Evolutionary conservation across 345 rosid species (phyloP).

Genomic region (Lumnitzera littorea): DNA sequence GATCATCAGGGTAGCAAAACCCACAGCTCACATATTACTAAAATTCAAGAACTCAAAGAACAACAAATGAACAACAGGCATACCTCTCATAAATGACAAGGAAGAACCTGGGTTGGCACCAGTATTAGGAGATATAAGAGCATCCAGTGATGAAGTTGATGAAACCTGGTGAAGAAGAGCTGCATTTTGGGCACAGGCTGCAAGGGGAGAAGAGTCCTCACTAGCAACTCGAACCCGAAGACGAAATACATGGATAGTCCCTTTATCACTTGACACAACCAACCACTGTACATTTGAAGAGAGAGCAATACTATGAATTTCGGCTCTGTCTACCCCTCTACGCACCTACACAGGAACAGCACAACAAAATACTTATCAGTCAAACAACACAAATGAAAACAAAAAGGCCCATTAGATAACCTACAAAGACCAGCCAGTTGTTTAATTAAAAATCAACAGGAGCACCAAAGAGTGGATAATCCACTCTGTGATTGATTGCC

Average conservation of each 20-base stretch:
- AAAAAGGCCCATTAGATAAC: not conserved
- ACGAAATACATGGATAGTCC: constrained; percentile 78
- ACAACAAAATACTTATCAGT: not conserved
- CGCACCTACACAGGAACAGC: constrained; percentile 42
- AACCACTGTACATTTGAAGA: constrained; percentile 80
- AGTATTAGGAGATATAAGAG: constrained; percentile 58
- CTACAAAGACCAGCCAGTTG: not conserved
- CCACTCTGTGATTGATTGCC: too few species aligned
- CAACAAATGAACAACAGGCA: not conserved
- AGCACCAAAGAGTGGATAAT: too few species aligned
- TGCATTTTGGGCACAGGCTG: constrained; percentile 25
- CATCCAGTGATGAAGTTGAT: constrained; percentile 46
- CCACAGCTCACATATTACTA: too few species aligned
- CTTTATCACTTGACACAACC: constrained; percentile 86
- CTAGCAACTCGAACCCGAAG: constrained; percentile 75
- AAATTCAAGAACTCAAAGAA: not conserved
- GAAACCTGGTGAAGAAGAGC: constrained; percentile 37
- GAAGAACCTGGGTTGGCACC: constrained; percentile 81
- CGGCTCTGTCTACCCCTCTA: constrained; percentile 90
- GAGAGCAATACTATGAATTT: constrained; percentile 69
- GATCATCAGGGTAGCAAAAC: too few species aligned
- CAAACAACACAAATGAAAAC: too few species aligned
- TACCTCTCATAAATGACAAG: constrained; percentile 85
- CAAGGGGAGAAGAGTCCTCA: constrained; percentile 48
- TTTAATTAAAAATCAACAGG: too few species aligned